phyloP scores from a whole-genome alignment of 441 rosid genomes.

The Raphanus hybrid region DNA sequence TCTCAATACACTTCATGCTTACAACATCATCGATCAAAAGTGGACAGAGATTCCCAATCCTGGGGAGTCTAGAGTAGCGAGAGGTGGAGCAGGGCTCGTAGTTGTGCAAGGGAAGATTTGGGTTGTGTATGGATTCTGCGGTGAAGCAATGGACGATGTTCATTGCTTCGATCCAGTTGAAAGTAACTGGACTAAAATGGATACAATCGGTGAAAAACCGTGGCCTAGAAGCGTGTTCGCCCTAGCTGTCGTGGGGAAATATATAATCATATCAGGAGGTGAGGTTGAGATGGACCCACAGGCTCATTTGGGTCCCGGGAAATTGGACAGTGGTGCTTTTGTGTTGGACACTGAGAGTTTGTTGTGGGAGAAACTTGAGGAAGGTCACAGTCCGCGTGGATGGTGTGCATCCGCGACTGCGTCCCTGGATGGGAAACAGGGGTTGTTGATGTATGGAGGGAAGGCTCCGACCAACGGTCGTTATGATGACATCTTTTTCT shows the following conservation, averaged over 20 bases:
- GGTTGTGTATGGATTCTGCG: slow-evolving; percentile 45
- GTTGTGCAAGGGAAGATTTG: not conserved
- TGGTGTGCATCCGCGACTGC: slow-evolving; percentile 72
- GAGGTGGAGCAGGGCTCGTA: slow-evolving; percentile 82
- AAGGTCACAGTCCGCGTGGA: slow-evolving; percentile 80
- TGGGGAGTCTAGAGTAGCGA: slow-evolving; percentile 59
- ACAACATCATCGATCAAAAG: slow-evolving; percentile 50
- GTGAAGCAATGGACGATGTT: slow-evolving; percentile 68
- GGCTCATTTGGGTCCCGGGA: slow-evolving; percentile 88
- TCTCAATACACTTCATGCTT: slow-evolving; percentile 79
- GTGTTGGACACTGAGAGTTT: slow-evolving; percentile 64
- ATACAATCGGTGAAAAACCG: slow-evolving; percentile 68
- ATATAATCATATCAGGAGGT: slow-evolving; percentile 68
- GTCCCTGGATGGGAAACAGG: slow-evolving; percentile 48
- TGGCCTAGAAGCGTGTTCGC: slow-evolving; percentile 77
- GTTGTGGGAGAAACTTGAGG: slow-evolving; percentile 58
- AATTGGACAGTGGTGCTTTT: slow-evolving; percentile 58
- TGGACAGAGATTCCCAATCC: slow-evolving; percentile 64
- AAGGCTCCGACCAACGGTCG: slow-evolving; percentile 75
- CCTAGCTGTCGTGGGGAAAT: slow-evolving; percentile 52
- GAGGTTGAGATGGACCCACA: slow-evolving; percentile 76
- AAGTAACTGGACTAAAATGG: slow-evolving; percentile 59
- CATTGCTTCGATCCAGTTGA: slow-evolving; percentile 59
- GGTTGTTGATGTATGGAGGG: slow-evolving; percentile 77
- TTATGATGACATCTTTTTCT: slow-evolving; percentile 73